Evolutionary conservation across 768 basidiomycete species (phyloP).

Genomic region (Leccinum disarticulatum): DNA sequence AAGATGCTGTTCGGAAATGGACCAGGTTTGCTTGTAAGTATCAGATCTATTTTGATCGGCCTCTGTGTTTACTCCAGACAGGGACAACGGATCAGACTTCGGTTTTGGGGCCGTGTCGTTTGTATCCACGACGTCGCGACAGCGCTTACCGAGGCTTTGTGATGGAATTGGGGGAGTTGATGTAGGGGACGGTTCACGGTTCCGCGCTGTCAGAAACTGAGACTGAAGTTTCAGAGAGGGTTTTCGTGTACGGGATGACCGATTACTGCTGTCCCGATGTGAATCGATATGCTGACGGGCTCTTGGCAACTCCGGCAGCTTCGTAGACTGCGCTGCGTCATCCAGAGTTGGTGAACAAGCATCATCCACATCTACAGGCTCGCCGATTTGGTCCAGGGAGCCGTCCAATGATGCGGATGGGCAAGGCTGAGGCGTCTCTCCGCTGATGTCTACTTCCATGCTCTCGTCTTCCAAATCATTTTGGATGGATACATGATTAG

Average conservation of each 20-base stretch:
- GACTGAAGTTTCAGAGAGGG: conserved; percentile 32
- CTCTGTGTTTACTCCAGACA: conserved; percentile 22
- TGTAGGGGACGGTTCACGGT: conserved; percentile 8
- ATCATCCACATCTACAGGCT: conserved; percentile 18
- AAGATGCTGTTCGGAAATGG: conserved; percentile 70
- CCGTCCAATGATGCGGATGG: conserved; percentile 17
- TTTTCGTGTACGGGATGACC: conserved; percentile 29
- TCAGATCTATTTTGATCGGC: conserved; percentile 38
- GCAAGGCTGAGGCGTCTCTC: conserved; percentile 32
- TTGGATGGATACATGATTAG: conserved; percentile 51
- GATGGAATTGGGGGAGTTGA: conserved; percentile 13
- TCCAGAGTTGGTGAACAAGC: conserved; percentile 1
- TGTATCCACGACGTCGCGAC: conserved; percentile 21
- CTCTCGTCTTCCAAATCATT: conserved; percentile 61
- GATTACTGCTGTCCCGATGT: conserved; percentile 10
- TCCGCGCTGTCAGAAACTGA: conserved; percentile 12
- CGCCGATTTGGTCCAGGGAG: conserved; percentile 5
- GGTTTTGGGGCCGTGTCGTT: conserved; percentile 16
- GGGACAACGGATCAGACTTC: conserved; percentile 15
- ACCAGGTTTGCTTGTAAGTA: conserved; percentile 85
- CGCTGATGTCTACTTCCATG: conserved; percentile 55
- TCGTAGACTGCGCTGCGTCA: conserved; percentile 1
- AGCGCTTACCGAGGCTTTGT: conserved; percentile 29
- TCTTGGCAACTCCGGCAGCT: conserved; percentile 4
- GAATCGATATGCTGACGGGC: conserved; percentile 5